Evolutionary conservation across 345 rosid genomes (phyloP).

Genomic region (Dovyalis caffra): DNA sequence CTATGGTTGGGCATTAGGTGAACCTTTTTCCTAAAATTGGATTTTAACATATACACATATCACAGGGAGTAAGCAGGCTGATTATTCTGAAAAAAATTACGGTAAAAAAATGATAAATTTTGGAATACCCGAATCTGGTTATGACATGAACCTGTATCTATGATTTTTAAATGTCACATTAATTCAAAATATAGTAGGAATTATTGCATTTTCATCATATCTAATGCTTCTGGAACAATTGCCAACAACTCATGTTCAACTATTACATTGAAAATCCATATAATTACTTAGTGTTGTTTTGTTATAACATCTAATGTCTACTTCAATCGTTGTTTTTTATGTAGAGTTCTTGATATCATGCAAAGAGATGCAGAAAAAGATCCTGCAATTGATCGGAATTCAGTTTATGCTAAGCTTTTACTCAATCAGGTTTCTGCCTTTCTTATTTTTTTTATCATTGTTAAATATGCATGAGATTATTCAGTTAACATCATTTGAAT

Average conservation of each 20-base stretch:
- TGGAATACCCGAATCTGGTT: background rate
- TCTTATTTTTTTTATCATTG: conserved; percentile 8
- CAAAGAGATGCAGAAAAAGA: conserved; percentile 65
- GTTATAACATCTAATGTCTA: conserved; percentile 1
- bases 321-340: conserved; percentile 7
- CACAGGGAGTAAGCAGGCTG: background rate
- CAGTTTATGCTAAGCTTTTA: conserved; percentile 58
- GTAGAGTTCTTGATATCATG: conserved; percentile 90
- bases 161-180: background rate
- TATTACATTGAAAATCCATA: conserved; percentile 2
- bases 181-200: background rate
- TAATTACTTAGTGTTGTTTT: background rate
- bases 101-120: background rate
- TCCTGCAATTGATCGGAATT: conserved; percentile 57
- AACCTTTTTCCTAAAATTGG: background rate
- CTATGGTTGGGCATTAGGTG: background rate
- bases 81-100: background rate
- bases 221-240: background rate
- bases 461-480: background rate
- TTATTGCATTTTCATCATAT: background rate
- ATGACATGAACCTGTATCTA: background rate
- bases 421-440: conserved; percentile 64
- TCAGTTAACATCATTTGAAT: conserved; percentile 4
- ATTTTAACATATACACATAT: background rate
- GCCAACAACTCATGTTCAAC: background rate